Evolutionary conservation across 2,329 filamentous ascomycete genomes (phyloP).

Genomic region (Didymella arachidicola): DNA sequence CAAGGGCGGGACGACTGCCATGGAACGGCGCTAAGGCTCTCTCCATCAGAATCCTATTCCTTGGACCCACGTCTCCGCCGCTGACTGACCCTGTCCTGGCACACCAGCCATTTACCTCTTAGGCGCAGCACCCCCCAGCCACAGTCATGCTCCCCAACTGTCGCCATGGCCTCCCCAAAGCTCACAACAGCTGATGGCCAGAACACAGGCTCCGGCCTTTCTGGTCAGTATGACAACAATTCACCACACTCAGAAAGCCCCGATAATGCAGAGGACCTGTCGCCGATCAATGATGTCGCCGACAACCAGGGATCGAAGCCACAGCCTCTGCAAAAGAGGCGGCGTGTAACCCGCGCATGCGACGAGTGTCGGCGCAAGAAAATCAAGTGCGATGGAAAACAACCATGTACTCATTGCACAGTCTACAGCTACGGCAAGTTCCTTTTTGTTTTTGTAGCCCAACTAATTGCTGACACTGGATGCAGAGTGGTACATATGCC

Average conservation of each 20-base stretch:
- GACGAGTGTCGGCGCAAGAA: conserved; percentile 57
- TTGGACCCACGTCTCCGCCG: conserved; percentile 42
- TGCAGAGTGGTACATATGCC: conserved; percentile 13
- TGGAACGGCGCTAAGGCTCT: conserved; percentile 41
- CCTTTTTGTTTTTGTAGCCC: neutral
- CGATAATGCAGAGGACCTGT: conserved; percentile 42
- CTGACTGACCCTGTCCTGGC: conserved; percentile 35
- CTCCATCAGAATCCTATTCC: conserved; percentile 42
- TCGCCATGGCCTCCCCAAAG: conserved; percentile 48
- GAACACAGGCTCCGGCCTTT: conserved; percentile 38
- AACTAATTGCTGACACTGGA: conserved; percentile 8
- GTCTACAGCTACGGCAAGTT: conserved; percentile 92
- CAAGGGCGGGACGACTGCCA: conserved; percentile 34
- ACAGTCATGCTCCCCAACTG: conserved; percentile 41
- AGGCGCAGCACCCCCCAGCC: conserved; percentile 44
- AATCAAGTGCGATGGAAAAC: conserved; percentile 64
- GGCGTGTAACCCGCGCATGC: conserved; percentile 56
- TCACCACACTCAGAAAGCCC: conserved; percentile 42
- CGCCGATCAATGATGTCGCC: conserved; percentile 44
- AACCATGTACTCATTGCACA: conserved; percentile 83
- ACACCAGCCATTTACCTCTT: conserved; percentile 41
- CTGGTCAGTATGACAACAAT: conserved; percentile 36
- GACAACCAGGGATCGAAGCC: conserved; percentile 46
- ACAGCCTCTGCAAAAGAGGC: conserved; percentile 52
- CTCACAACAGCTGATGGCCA: conserved; percentile 44